These are phyloP conservation scores for Fistulinella prunicolor DNA, from an alignment of 768 basidiomycete species.

Conservation along the genomic window DNA sequence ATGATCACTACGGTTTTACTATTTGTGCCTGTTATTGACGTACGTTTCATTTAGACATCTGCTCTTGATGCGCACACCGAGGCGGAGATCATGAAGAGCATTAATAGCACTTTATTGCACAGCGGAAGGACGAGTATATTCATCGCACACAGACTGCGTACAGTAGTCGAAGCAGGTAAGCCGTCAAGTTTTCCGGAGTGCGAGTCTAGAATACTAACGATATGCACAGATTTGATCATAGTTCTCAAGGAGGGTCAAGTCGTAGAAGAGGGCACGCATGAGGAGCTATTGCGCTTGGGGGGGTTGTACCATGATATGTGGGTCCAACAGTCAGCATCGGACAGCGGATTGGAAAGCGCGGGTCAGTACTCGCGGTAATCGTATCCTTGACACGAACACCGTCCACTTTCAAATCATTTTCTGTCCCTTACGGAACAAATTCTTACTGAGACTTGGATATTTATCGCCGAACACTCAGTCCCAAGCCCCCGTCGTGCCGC, in stretches of 20 bases:
- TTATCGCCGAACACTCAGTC: too few species aligned
- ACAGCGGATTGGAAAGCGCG: slow-evolving; percentile 18
- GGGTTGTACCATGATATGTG: slow-evolving; percentile 83
- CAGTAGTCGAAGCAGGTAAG: slow-evolving; percentile 85
- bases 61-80: slow-evolving; percentile 96
- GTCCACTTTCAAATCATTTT: neutral
- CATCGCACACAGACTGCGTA: slow-evolving; percentile 90
- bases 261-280: slow-evolving; percentile 91
- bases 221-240: slow-evolving; percentile 75
- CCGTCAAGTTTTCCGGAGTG: neutral
- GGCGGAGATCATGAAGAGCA: slow-evolving; percentile 90
- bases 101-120: slow-evolving; percentile 74
- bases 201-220: neutral
- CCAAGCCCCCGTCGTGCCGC: too few species aligned
- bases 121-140: slow-evolving; percentile 91
- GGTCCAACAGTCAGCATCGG: slow-evolving; percentile 62
- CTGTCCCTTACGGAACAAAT: neutral
- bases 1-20: neutral
- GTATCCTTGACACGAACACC: neutral
- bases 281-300: slow-evolving; percentile 67
- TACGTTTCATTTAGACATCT: slow-evolving; percentile 61
- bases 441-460: neutral
- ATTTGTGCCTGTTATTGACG: slow-evolving; percentile 2
- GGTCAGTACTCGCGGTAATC: slow-evolving; percentile 4
- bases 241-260: slow-evolving; percentile 90